Evolutionary conservation across 2,329 filamentous ascomycete genomes (phyloP).

Genomic region (Pyrenophora graminea): DNA sequence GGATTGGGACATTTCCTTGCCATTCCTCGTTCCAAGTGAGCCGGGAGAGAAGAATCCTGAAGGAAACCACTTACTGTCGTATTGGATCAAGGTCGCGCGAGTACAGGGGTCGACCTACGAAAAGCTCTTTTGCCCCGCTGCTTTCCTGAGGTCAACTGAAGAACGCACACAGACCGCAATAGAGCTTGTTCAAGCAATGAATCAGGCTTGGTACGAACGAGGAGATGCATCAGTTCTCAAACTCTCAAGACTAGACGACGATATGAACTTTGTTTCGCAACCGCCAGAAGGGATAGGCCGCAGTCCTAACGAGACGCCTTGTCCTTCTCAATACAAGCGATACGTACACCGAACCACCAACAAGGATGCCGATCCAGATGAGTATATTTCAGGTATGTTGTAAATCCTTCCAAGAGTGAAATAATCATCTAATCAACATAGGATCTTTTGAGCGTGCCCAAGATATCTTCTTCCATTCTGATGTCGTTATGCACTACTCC

Average conservation of each 20-base stretch:
- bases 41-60: constrained; percentile 9
- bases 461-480: constrained; percentile 41
- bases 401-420: background rate
- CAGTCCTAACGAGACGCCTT: constrained; percentile 32
- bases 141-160: constrained; percentile 31
- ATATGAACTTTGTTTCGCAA: constrained; percentile 1
- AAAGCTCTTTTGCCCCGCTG: constrained; percentile 44
- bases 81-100: constrained; percentile 42
- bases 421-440: background rate
- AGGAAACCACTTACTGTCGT: constrained; percentile 31
- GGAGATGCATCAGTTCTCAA: constrained; percentile 27
- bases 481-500: constrained; percentile 42
- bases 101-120: constrained; percentile 46
- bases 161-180: constrained; percentile 33
- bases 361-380: constrained; percentile 2
- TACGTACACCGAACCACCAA: constrained; percentile 5
- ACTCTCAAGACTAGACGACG: constrained; percentile 1
- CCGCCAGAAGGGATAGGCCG: constrained; percentile 2
- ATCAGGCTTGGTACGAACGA: constrained; percentile 36
- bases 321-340: constrained; percentile 27
- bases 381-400: constrained; percentile 20
- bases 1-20: constrained; percentile 46
- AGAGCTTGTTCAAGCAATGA: constrained; percentile 33
- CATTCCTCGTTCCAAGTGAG: constrained; percentile 17
- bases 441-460: constrained; percentile 25